Base-by-base conservation (phyloP, 192 early-diverging fungal species). In the Backusella morwellensis region DNA sequence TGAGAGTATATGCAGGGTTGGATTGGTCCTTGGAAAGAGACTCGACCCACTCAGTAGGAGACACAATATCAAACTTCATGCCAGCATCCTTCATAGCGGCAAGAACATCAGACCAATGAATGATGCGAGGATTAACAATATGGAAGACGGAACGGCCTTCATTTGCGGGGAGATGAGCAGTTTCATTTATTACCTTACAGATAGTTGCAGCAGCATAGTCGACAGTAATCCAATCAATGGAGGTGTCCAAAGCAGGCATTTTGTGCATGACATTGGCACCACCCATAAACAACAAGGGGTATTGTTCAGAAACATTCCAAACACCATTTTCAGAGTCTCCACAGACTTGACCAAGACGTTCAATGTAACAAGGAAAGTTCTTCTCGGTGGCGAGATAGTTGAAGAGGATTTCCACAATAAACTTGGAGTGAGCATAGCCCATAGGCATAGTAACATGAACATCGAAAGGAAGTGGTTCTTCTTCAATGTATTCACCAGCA, bases 351-450 rank as follows among this genome's bases (percentile, higher is more conserved):
- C 81, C 81, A 14, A 83, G 34, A 23, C 81, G 78, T 21, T 69
- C 63, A 17, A 83, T 52, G 32, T 78, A 59, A 36, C 26, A 35
- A 23, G 78, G 78, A 11, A 80, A 54, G 17, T 70, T 50, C 73
- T 79, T 79, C 6, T 75, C 42, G n/a, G 35, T 21, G 26, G 72
- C n/a, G 4, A 77, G 56, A 29, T 70, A 63, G 14, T 72, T 32
- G 42, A 77, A 68, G 66, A 82, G n/a, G 15, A 73, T 44, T 38
- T 82, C 80, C 35, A 50, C 75, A 50, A 82, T 73, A 52, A 73
- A 83, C 52, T 83, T 83, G 36, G 74, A 76, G 56, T 80, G 74
- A n/a, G 59, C 75, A 38, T 83, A 83, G 0, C 80, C 80, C 38
- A 78, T 82, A 32, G 77, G 72, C n/a, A 69, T 66, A 17, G 76